Percentiles rank a stretch among this genome's conserved stretches.
phyloP scores from a whole-genome alignment of 495 filamentous ascomycete genomes.

The Amniculicola lignicola region DNA sequence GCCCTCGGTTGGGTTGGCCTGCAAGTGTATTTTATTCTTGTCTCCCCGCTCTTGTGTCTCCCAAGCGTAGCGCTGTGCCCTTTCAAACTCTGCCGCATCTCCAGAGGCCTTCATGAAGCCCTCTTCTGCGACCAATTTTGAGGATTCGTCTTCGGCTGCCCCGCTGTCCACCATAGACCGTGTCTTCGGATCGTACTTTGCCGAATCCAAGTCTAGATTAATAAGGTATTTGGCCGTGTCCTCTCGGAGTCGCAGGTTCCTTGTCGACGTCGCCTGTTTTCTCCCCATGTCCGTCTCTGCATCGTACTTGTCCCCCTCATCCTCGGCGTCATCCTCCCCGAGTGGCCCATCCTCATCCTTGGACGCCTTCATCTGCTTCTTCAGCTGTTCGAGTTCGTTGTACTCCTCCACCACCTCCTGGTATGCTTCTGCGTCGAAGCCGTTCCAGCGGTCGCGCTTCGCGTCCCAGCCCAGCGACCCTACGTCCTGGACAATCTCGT shows the following conservation, averaged over 20 bases:
- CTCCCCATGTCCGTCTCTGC: constrained; percentile 97
- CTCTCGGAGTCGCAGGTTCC: constrained; percentile 87
- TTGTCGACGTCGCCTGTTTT: constrained; percentile 82
- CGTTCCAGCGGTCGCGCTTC: constrained; percentile 97
- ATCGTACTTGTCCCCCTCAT: constrained; percentile 76
- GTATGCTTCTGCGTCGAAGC: constrained; percentile 88
- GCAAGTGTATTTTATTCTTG: constrained; percentile 75
- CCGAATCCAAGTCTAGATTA: constrained; percentile 91
- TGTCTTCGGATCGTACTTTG: constrained; percentile 97
- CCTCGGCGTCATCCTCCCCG: constrained; percentile 55
- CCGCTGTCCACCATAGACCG: constrained; percentile 89
- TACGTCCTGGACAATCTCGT: constrained; percentile 82
- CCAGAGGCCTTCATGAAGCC: constrained; percentile 87
- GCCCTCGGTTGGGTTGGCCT: constrained; percentile 93
- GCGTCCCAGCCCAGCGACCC: constrained; percentile 93
- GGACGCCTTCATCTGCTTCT: constrained; percentile 52
- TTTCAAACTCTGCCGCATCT: constrained; percentile 92
- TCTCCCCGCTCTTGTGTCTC: constrained; percentile 81
- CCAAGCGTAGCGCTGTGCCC: constrained; percentile 87
- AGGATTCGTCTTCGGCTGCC: constrained; percentile 76
- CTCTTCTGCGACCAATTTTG: constrained; percentile 88
- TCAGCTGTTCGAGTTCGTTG: constrained; percentile 77
- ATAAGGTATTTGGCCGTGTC: constrained; percentile 98
- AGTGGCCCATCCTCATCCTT: constrained; percentile 45
- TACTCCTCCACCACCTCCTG: constrained; percentile 81